These are phyloP conservation scores for Pinus taeda DNA, from an alignment of 75 land plant species.

Conservation along the genomic window DNA sequence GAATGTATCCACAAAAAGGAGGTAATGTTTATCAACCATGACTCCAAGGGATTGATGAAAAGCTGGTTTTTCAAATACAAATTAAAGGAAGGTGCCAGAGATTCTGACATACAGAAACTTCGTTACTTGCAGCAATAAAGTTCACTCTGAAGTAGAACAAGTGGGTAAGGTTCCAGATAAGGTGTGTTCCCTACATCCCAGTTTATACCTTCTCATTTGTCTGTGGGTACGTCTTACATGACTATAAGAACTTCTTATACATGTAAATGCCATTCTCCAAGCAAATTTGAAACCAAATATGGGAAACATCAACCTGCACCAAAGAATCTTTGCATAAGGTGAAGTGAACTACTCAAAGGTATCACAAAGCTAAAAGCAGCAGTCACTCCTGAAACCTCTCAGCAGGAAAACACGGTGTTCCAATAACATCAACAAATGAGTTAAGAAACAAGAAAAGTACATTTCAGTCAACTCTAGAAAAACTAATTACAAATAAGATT, in stretches of 20 bases:
- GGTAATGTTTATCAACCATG: not conserved
- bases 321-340: constrained; percentile 8
- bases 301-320: constrained; percentile 9
- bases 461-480: too few relatives aligned
- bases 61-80: not conserved
- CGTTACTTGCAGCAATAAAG: not conserved
- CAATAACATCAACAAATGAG: too few relatives aligned
- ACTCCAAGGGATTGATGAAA: not conserved
- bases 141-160: not conserved
- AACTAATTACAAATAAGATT: too few relatives aligned
- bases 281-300: constrained; percentile 9
- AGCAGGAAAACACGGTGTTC: too few relatives aligned
- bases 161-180: not conserved
- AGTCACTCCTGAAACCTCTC: too few relatives aligned
- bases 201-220: constrained; percentile 5
- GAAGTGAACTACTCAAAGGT: not conserved
- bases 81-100: not conserved
- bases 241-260: not conserved
- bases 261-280: constrained; percentile 12
- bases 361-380: not conserved
- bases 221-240: constrained; percentile 1
- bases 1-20: not conserved
- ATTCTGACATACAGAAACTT: constrained; percentile 3
- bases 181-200: not conserved
- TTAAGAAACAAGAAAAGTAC: too few relatives aligned